phyloP scores from a whole-genome alignment of 2,329 filamentous ascomycete species.

The Calonectria hawksworthii region DNA sequence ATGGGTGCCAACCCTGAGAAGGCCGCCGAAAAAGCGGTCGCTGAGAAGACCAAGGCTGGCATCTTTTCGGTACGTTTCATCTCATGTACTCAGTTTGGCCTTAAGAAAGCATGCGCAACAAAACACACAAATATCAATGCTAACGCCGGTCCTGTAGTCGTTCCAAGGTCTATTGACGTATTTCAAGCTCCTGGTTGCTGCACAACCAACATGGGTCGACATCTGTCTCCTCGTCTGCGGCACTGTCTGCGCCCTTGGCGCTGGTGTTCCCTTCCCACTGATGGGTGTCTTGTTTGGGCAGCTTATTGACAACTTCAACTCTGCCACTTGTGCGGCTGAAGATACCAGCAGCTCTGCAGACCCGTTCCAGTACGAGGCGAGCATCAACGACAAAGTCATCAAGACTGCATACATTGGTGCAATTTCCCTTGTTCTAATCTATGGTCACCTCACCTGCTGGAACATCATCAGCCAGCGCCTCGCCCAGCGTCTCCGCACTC shows the following conservation, averaged over 20 bases:
- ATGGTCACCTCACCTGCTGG: slow-evolving; percentile 75
- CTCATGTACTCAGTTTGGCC: too few relatives aligned
- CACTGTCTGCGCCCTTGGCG: slow-evolving; percentile 63
- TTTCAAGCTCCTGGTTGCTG: slow-evolving; percentile 57
- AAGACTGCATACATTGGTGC: slow-evolving; percentile 71
- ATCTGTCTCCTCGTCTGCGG: slow-evolving; percentile 56
- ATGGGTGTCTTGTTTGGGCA: slow-evolving; percentile 75
- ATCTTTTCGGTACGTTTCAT: too few relatives aligned
- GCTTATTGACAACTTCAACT: slow-evolving; percentile 72
- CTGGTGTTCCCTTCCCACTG: slow-evolving; percentile 73
- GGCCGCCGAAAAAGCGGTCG: too few relatives aligned
- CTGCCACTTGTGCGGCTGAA: slow-evolving; percentile 62
- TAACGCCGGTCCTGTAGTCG: background rate
- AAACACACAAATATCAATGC: too few relatives aligned
- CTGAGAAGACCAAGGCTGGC: too few relatives aligned
- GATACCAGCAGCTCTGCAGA: slow-evolving; percentile 31
- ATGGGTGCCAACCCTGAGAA: too few relatives aligned
- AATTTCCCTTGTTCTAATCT: slow-evolving; percentile 74
- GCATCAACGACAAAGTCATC: slow-evolving; percentile 70
- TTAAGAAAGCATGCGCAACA: too few relatives aligned
- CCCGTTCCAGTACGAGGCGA: slow-evolving; percentile 52
- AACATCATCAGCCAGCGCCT: slow-evolving; percentile 73
- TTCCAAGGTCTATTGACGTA: slow-evolving; percentile 45
- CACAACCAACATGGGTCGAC: slow-evolving; percentile 56
- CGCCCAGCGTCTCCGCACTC: slow-evolving; percentile 72